Conservation (phyloP, 208 protist genomes). For the Leptomonas pyrrhocoris region DNA sequence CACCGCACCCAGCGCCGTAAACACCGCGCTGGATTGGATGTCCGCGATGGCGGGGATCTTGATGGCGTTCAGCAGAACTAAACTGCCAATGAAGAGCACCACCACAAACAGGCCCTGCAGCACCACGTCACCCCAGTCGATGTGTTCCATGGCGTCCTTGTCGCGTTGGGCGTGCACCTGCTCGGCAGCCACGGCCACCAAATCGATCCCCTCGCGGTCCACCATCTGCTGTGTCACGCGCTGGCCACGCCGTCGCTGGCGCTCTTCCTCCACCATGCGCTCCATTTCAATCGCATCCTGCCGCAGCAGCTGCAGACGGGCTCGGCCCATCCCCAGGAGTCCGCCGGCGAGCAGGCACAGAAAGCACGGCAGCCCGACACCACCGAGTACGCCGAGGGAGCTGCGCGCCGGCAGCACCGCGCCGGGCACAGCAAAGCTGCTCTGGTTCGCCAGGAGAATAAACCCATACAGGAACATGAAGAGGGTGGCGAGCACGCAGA, state of each 20-base stretch:
- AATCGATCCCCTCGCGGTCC: constrained; percentile 44
- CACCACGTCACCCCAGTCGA: constrained; percentile 27
- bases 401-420: constrained; percentile 5
- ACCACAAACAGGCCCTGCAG: constrained; percentile 36
- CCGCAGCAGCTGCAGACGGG: constrained; percentile 21
- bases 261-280: constrained; percentile 26
- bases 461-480: constrained; percentile 66
- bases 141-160: constrained; percentile 17
- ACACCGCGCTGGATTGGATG: constrained; percentile 47
- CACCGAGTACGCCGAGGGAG: constrained; percentile 28
- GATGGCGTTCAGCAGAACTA: constrained; percentile 41
- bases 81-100: constrained; percentile 37
- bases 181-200: constrained; percentile 50
- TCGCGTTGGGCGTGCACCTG: constrained; percentile 28
- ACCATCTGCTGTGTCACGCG: constrained; percentile 48
- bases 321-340: constrained; percentile 19
- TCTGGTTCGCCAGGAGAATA: constrained; percentile 36
- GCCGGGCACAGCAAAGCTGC: constrained; percentile 18
- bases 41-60: constrained; percentile 24
- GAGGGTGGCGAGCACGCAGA: constrained; percentile 37
- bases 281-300: constrained; percentile 28
- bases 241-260: constrained; percentile 13
- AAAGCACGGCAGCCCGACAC: constrained; percentile 36
- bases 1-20: constrained; percentile 31
- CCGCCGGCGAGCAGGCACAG: constrained; percentile 32